These are phyloP conservation scores for Exobasidium rhododendri DNA, from an alignment of 1,284 basidiomycete genomes.

Conservation along the genomic window DNA sequence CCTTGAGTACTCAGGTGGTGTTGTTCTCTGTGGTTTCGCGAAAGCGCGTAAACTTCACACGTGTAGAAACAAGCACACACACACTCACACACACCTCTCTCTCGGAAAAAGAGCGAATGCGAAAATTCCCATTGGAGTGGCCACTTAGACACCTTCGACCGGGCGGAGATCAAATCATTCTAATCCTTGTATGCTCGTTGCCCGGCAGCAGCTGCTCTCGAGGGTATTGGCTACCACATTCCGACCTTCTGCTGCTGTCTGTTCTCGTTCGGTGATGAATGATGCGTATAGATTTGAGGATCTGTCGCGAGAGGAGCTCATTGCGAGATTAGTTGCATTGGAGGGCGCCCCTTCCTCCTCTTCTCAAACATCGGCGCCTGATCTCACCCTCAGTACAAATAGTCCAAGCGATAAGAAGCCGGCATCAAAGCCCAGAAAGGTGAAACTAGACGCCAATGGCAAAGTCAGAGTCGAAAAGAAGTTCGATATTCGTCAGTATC, in stretches of 20 bases:
- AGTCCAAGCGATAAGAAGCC: not conserved
- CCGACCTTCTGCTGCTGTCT: not conserved
- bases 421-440: not conserved
- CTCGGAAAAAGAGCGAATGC: too few relatives aligned
- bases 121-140: too few relatives aligned
- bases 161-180: too few relatives aligned
- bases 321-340: slow-evolving; percentile 1
- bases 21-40: too few relatives aligned
- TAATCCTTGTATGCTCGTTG: not conserved
- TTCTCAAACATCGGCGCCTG: too few relatives aligned
- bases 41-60: too few relatives aligned
- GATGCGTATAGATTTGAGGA: not conserved
- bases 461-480: not conserved
- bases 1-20: too few relatives aligned
- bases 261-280: not conserved
- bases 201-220: not conserved
- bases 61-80: too few relatives aligned
- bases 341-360: not conserved
- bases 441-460: not conserved
- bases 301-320: slow-evolving; percentile 2
- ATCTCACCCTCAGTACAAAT: not conserved
- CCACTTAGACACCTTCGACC: too few relatives aligned
- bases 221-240: not conserved
- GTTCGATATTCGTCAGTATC: slow-evolving; percentile 53
- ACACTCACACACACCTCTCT: too few relatives aligned